Base-by-base conservation (phyloP, 306 rosid species). In the Cucurbita maxima region DNA sequence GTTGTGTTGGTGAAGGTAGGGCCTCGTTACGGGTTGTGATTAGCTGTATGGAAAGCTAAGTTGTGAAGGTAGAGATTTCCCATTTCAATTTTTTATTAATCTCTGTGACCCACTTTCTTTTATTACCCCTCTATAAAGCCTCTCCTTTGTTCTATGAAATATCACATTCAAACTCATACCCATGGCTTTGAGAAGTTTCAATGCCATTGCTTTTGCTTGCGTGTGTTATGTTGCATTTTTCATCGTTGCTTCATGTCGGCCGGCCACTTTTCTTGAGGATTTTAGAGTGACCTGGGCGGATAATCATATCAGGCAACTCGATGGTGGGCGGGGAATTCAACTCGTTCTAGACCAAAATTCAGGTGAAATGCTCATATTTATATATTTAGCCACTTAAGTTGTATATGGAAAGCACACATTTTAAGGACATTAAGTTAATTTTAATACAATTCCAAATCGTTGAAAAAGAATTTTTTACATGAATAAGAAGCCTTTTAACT, bases 321-420 rank as follows among this genome's bases (percentile, higher is more conserved):
- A 90, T 74, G 92, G 82, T 53, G 98, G 98, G 55, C 86, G 83
- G 56, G 84, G 89, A 74, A 85, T 87, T 79, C 97, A 94, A 78
- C 98, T 94, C 25, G 64, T 61, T 76, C 88, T 94, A 1, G 98
- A 94, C 89, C 91, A 61, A 87, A 82, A n/a, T 81, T 90, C 98
- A 8, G 97, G 98, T 94, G 81, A n/a, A 3, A 44, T 67, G 11
- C 4, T 54, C n/a, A 0, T 58, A 4, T 41, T 19, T n/a, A 16
- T 8, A 7, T 60, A 0, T 15, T 1, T 4, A 25, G 7, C 37
- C 4, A 0, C 8, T 40, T 51, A 25, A 11, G 6, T 54, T 30
- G 34, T 30, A 2, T 30, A 30, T 30, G 34, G 34, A 30, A 30
- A 2, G 34, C 34, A 30, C 34, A 30, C 34, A 2, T 30, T 30